These are phyloP conservation scores for Hericium erinaceus DNA, from an alignment of 768 basidiomycete genomes.

Conservation along the genomic window DNA sequence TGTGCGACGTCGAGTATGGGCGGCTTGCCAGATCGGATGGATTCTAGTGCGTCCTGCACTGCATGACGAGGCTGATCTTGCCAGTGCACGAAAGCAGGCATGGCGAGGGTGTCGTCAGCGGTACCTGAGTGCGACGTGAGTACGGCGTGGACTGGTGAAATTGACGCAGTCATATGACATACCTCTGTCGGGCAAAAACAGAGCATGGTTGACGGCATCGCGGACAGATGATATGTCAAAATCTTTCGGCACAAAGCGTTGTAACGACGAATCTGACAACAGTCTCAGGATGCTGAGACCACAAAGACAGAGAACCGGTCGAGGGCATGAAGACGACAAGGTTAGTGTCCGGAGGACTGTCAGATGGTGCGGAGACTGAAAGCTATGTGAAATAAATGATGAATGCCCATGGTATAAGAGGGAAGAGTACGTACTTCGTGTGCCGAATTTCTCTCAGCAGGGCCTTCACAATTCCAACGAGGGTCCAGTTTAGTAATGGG, in stretches of 20 bases:
- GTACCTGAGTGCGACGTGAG: neutral
- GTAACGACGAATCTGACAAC: constrained; percentile 31
- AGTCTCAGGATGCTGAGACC: constrained; percentile 42
- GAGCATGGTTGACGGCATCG: constrained; percentile 28
- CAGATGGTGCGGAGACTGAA: constrained; percentile 39
- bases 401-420: neutral
- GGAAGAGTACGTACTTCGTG: neutral
- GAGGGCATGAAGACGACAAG: constrained; percentile 56
- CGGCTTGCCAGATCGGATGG: constrained; percentile 52
- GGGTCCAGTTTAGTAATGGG: constrained; percentile 69
- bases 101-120: neutral
- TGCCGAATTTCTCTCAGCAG: constrained; percentile 50
- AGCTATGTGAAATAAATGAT: constrained; percentile 25
- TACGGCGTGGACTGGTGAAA: neutral
- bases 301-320: constrained; percentile 55
- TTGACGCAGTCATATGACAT: constrained; percentile 6
- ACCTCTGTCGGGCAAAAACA: constrained; percentile 32
- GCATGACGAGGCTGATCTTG: constrained; percentile 47
- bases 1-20: constrained; percentile 58
- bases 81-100: constrained; percentile 22
- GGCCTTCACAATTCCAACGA: constrained; percentile 61
- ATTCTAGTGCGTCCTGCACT: constrained; percentile 46
- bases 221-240: constrained; percentile 32
- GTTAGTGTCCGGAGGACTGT: constrained; percentile 61
- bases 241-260: constrained; percentile 22